Conservation (phyloP, 345 rosid species). For the Pistacia vera region DNA sequence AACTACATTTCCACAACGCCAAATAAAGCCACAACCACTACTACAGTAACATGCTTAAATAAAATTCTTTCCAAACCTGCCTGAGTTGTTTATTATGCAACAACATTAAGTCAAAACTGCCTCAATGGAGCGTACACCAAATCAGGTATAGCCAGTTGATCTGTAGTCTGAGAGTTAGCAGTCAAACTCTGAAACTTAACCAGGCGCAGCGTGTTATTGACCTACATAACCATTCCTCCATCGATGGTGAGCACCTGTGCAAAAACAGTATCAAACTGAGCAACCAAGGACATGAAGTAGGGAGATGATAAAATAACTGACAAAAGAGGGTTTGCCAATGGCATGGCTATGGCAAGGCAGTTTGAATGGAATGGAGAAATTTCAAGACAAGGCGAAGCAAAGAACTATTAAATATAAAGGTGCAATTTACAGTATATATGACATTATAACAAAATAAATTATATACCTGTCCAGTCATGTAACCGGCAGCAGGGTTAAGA, state of each 20-base stretch:
- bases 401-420: background rate
- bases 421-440: slow-evolving; percentile 2
- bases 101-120: slow-evolving; percentile 14
- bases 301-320: background rate
- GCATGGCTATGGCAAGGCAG: background rate
- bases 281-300: background rate
- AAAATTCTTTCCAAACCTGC: slow-evolving; percentile 19
- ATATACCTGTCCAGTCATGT: slow-evolving; percentile 92
- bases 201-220: background rate
- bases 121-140: background rate
- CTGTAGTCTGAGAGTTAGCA: background rate
- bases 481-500: slow-evolving; percentile 80
- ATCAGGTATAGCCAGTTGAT: background rate
- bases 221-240: slow-evolving; percentile 95
- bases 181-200: slow-evolving; percentile 4
- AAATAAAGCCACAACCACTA: background rate
- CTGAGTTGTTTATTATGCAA: slow-evolving; percentile 18
- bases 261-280: slow-evolving; percentile 11
- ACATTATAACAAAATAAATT: slow-evolving; percentile 7
- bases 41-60: background rate
- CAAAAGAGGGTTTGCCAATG: background rate
- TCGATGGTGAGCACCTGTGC: slow-evolving; percentile 86
- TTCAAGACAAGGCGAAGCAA: slow-evolving; percentile 2
- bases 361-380: background rate
- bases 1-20: background rate